Base-by-base conservation (phyloP, 345 rosid genomes). In the Cardamine occulta region DNA sequence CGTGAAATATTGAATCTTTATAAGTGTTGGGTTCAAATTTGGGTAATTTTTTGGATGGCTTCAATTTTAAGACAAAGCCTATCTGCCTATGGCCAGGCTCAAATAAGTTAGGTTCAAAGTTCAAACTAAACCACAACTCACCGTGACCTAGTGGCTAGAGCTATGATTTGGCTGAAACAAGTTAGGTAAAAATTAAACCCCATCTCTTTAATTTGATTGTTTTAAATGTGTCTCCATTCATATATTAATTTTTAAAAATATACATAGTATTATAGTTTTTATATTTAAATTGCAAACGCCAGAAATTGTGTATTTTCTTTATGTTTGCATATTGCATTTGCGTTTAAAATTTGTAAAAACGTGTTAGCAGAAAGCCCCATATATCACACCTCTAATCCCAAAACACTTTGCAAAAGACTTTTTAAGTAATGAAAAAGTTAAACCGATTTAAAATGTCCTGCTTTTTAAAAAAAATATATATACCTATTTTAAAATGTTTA, bases 21-120 rank as follows among this genome's bases (percentile, higher is more conserved):
- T 24, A 45, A 49, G n/a, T 67, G 73, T 67, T 75, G 68, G 54
- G 54, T 48, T 56, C 31, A 51, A 37, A 37, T 67, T 28, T 21
- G 32, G 58, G 73, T 7, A 67, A 48, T 31, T 63, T 18, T 7
- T 5, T 37, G 47, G 4, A 53, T 47, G 15, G 60, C 1, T 66
- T 74, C 57, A 15, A 3, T 7, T 45, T 58, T 4, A 18, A 57
- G 19, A 14, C 59, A 23, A 60, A 23, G 6, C 58, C n/a, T 47
- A 40, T 56, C 37, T 34, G 8, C 57, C 15, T 47, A 40, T 42
- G 48, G 47, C 58, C 44, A 45, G 26, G 44, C 53, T 24, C 18
- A 44, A 44, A 39, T 58, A 3, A 45, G 42, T 58, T 66, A 58
- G 73, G n/a, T n/a, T n/a, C n/a, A n/a, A n/a, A n/a, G 34, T 52